These are phyloP conservation scores for Antrodiella citrinella DNA, from an alignment of 768 basidiomycete genomes.

Conservation along the genomic window DNA sequence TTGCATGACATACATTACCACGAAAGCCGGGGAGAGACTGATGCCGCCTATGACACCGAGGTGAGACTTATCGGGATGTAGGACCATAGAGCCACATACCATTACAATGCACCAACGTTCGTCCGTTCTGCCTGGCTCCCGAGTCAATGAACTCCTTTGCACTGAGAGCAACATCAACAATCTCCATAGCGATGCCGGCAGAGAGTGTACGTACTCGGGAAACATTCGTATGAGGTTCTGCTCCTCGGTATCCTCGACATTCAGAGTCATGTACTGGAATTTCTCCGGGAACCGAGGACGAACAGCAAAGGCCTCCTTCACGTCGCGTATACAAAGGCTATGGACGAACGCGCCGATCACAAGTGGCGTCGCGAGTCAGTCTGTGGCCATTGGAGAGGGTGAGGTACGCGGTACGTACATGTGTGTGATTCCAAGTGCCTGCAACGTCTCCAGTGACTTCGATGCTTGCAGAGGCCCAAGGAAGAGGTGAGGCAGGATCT, in stretches of 20 bases:
- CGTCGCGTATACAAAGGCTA: conserved; percentile 85
- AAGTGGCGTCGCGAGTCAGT: not conserved
- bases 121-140: conserved; percentile 59
- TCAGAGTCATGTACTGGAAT: conserved; percentile 72
- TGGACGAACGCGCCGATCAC: conserved; percentile 1
- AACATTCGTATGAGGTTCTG: conserved; percentile 91
- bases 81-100: conserved; percentile 38
- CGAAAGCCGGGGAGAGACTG: conserved; percentile 80
- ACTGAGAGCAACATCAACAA: conserved; percentile 26
- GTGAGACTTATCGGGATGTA: not conserved
- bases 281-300: conserved; percentile 74
- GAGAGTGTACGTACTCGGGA: conserved; percentile 49
- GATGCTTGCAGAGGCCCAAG: conserved; percentile 88
- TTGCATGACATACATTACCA: conserved; percentile 92
- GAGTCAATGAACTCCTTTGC: conserved; percentile 70
- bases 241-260: conserved; percentile 89
- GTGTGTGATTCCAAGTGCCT: conserved; percentile 65
- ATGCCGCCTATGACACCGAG: conserved; percentile 56
- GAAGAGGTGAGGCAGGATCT: conserved; percentile 74
- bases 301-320: conserved; percentile 86
- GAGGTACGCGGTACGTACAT: conserved; percentile 40
- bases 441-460: conserved; percentile 68
- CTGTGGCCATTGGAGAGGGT: not conserved
- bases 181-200: conserved; percentile 2
- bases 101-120: conserved; percentile 85